These are phyloP conservation scores for Arabidopsis hybrid DNA, from an alignment of 441 rosid genomes.

Conservation along the genomic window DNA sequence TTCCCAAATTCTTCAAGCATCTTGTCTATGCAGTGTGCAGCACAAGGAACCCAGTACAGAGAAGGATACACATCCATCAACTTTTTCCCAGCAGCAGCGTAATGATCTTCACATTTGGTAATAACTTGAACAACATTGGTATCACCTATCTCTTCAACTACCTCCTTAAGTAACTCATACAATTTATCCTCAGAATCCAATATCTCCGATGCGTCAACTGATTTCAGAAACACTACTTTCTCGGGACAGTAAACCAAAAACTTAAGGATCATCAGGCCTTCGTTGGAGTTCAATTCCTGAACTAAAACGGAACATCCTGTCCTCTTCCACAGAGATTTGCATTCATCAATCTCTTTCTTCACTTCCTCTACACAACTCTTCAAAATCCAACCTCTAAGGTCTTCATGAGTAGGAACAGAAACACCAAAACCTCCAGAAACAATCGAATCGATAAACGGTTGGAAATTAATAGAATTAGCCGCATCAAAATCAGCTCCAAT, in stretches of 20 bases:
- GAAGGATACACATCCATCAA: constrained; percentile 66
- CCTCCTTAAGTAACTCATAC: constrained; percentile 63
- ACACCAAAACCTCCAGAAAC: constrained; percentile 58
- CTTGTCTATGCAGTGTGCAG: constrained; percentile 68
- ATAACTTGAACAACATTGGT: constrained; percentile 84
- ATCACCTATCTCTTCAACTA: constrained; percentile 83
- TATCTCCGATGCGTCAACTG: constrained; percentile 69
- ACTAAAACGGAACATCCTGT: constrained; percentile 88
- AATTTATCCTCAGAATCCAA: constrained; percentile 62
- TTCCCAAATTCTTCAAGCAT: constrained; percentile 82
- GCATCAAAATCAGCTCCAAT: constrained; percentile 81
- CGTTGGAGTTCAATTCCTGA: constrained; percentile 59
- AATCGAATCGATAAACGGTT: constrained; percentile 68
- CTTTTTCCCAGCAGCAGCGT: constrained; percentile 64
- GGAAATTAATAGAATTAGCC: constrained; percentile 74
- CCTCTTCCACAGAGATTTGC: constrained; percentile 59
- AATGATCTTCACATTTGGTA: constrained; percentile 60
- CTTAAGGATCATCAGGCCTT: constrained; percentile 59
- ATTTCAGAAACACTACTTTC: constrained; percentile 74
- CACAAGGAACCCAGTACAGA: constrained; percentile 92
- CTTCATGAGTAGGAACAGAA: constrained; percentile 61
- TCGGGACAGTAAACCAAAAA: constrained; percentile 71
- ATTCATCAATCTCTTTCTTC: constrained; percentile 58
- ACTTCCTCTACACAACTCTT: constrained; percentile 75
- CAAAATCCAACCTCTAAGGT: constrained; percentile 77